Base-by-base conservation (phyloP, 2,329 filamentous ascomycete genomes). In the Aspergillus ochraceoroseus region DNA sequence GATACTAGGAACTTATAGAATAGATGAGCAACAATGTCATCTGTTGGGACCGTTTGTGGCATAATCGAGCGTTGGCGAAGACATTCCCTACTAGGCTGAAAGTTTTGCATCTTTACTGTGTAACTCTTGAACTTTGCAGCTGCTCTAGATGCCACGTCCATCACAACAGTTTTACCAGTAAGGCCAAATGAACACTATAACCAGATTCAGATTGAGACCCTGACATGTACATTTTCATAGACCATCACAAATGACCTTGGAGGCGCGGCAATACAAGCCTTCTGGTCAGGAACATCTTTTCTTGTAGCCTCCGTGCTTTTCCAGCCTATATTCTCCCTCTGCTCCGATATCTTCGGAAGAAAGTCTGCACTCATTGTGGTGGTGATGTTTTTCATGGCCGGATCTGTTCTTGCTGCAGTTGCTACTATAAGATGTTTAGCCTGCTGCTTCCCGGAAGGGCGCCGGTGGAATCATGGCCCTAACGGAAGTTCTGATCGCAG, bases 391-490 rank as follows among this genome's bases (percentile, higher is more conserved):
- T 36, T 36, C 15, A 28, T 13, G n/a, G 9, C 33, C 11, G 40
- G 40, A 0, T 4, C 28, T 4, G 6, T 37, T 8, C 17, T 42
- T 1, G 11, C 19, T 6, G 18, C n/a, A 3, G 7, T 32, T n/a
- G n/a, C n/a, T n/a, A n/a, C 2, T 34, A 32, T 2, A 12, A 32
- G 4, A 15, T 5, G 11, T 27, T 32, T 2, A 19, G 13, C 7
- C 5, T 71, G 53, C 59, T 83, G 1, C 75, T 83, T 7, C 67
- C 64, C 45, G 75, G 73, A n/a, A 67, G 77, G 73, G 72, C 0
- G 65, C 59, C 1, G 71, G 68, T 2, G 72, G 71, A 0, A 64
- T 71, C 46, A 50, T 45, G n/a, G 41, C 59, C 2, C 49, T 74
- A 28, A 64, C 61, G 0, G 66, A 71, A 23, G 62, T 73, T n/a